Base-by-base conservation (phyloP, 2,329 filamentous ascomycete species). In the Sarocladium oryzae region DNA sequence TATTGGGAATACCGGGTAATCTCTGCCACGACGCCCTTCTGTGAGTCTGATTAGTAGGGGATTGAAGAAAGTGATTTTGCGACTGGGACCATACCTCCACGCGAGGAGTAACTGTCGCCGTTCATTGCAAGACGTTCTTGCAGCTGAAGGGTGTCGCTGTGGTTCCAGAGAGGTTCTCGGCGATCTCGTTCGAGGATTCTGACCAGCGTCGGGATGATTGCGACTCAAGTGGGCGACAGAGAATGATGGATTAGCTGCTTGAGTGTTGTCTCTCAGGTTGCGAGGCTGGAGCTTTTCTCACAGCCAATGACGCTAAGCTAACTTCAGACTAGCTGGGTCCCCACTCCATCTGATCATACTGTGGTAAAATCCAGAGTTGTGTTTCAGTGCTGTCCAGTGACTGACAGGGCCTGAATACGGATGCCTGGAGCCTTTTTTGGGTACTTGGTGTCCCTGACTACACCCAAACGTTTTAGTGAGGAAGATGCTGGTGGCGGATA, bases 71-170 rank as follows among this genome's bases (percentile, higher is more conserved):
- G 62, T 52, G 58, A 59, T 56, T 57, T 56, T 60, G 51, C 52
- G 51, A 56, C 30, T 48, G 40, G 37, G 52, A 59, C 64, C 74
- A 68, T 75, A 88, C 88, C 87, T 81, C 46, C 46, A 24, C 88
- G 81, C 61, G 86, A 83, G 64, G 83, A 82, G 70, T 91, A 92
- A 68, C 77, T 85, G 68, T 92, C 88, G 66, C 87, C 88, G 85
- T 92, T 92, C 88, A 93, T 93, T 54, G 55, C 81, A 48, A 43
- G 5, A 32, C 18, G 8, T 15, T 6, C 26, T 48, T 3, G 16
- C 18, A 32, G 26, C 21, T 10, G 16, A 3, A 24, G 21, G 10
- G 7, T n/a, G 11, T 26, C 5, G 6, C 20, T 16, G 21, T 28
- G 11, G 23, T 9, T 26, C 16, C 8, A n/a, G 20, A 8, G 40